Evolutionary conservation across 306 rosid genomes (phyloP).

Genomic region (Crotalaria pallida): DNA sequence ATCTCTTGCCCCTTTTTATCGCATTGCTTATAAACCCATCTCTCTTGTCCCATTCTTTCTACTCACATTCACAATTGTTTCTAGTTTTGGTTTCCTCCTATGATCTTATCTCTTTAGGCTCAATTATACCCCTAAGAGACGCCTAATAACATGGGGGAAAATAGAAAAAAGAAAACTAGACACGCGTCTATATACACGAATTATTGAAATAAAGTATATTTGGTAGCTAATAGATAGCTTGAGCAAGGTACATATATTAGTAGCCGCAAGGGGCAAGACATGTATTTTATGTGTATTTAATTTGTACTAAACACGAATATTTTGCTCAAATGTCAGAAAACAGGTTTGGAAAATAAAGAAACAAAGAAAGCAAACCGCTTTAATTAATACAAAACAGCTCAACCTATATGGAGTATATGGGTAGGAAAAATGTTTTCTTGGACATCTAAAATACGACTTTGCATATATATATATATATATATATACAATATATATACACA

Average conservation of each 20-base stretch:
- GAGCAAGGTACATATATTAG: conserved; percentile 7
- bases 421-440: not conserved
- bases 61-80: conserved; percentile 12
- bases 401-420: conserved; percentile 2
- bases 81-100: conserved; percentile 10
- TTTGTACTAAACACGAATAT: not conserved
- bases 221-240: not conserved
- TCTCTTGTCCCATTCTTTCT: conserved; percentile 3
- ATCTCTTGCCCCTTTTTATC: conserved; percentile 5
- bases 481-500: too few species aligned
- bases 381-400: conserved; percentile 11
- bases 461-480: not conserved
- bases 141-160: not conserved
- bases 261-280: not conserved
- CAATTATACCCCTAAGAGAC: not conserved
- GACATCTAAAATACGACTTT: not conserved
- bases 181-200: not conserved
- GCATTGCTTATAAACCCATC: not conserved
- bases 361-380: not conserved
- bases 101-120: conserved; percentile 11
- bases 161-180: not conserved
- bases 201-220: not conserved
- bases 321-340: conserved; percentile 12
- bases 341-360: not conserved
- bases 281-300: not conserved